Percentiles rank a stretch among this genome's conserved stretches.
These are phyloP conservation scores for Rhodotorula sp. DNA, from an alignment of 1,284 basidiomycete genomes.

Conservation along the genomic window DNA sequence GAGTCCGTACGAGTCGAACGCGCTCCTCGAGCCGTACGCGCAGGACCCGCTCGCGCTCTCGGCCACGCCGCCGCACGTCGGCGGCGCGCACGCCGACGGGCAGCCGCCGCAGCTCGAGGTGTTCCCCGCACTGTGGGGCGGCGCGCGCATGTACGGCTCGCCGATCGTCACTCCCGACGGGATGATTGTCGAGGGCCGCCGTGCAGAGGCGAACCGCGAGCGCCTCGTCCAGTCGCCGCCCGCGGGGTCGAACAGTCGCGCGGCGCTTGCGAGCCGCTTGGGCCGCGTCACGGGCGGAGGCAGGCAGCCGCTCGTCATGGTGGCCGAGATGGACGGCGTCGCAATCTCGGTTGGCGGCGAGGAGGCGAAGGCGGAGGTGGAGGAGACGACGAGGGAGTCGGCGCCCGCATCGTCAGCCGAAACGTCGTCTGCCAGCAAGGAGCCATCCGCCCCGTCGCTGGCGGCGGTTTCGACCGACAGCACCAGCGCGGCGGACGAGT, in stretches of 20 bases:
- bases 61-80: slow-evolving; percentile 11
- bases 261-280: slow-evolving; percentile 1
- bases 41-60: slow-evolving; percentile 20
- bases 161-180: slow-evolving; percentile 46
- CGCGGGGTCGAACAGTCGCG: background rate
- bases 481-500: too few species aligned
- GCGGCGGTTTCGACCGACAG: too few species aligned
- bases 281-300: slow-evolving; percentile 20
- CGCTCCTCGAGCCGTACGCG: slow-evolving; percentile 16
- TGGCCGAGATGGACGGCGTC: slow-evolving; percentile 33
- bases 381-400: too few species aligned
- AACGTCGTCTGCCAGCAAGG: background rate
- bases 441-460: background rate
- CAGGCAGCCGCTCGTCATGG: slow-evolving; percentile 25
- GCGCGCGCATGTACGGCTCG: slow-evolving; percentile 46
- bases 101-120: slow-evolving; percentile 3
- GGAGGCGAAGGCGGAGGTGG: background rate
- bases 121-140: slow-evolving; percentile 42
- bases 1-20: slow-evolving; percentile 22
- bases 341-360: slow-evolving; percentile 23
- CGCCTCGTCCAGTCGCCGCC: slow-evolving; percentile 3
- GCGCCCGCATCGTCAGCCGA: background rate
- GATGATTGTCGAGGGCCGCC: slow-evolving; percentile 42
- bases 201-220: slow-evolving; percentile 33
- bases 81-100: background rate